Percentiles rank a stretch among this genome's conserved stretches.
These are phyloP conservation scores for Hippophae gyantsensis DNA, from an alignment of 306 rosid genomes.

Conservation along the genomic window DNA sequence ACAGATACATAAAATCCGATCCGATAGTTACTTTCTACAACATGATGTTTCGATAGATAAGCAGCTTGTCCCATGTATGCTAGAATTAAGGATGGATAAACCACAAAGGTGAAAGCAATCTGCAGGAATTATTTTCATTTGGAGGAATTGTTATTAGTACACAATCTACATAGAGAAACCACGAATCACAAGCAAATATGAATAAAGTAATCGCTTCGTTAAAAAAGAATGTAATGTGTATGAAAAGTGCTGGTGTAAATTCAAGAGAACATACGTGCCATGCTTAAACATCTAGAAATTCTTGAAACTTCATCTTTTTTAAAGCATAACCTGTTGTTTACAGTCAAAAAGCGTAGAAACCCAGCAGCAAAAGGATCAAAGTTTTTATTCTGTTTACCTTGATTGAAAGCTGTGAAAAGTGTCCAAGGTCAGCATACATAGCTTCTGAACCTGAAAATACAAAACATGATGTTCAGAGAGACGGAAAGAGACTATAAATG, in stretches of 20 bases:
- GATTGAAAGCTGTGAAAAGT: slow-evolving; percentile 61
- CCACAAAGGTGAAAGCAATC: slow-evolving; percentile 91
- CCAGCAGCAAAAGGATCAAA: too few relatives aligned
- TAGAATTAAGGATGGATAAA: slow-evolving; percentile 76
- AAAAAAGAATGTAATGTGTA: neutral
- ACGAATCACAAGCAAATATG: neutral
- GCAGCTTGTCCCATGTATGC: slow-evolving; percentile 99
- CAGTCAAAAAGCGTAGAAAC: too few relatives aligned
- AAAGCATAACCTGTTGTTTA: too few relatives aligned
- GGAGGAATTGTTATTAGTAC: slow-evolving; percentile 13
- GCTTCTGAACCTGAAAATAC: slow-evolving; percentile 81
- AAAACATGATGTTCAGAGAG: too few relatives aligned
- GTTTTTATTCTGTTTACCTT: slow-evolving; percentile 13
- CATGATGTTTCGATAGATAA: slow-evolving; percentile 77
- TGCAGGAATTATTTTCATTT: slow-evolving; percentile 36
- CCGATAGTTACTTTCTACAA: slow-evolving; percentile 43
- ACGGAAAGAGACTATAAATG: too few relatives aligned
- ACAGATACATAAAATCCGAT: slow-evolving; percentile 94
- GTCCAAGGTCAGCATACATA: slow-evolving; percentile 95
- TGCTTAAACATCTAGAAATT: too few relatives aligned
- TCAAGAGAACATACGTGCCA: too few relatives aligned
- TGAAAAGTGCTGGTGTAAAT: too few relatives aligned
- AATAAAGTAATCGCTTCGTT: neutral
- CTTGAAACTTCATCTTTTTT: too few relatives aligned
- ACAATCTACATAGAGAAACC: neutral